Base-by-base conservation (phyloP, 768 basidiomycete species). In the Strobilomyces dryophilus region DNA sequence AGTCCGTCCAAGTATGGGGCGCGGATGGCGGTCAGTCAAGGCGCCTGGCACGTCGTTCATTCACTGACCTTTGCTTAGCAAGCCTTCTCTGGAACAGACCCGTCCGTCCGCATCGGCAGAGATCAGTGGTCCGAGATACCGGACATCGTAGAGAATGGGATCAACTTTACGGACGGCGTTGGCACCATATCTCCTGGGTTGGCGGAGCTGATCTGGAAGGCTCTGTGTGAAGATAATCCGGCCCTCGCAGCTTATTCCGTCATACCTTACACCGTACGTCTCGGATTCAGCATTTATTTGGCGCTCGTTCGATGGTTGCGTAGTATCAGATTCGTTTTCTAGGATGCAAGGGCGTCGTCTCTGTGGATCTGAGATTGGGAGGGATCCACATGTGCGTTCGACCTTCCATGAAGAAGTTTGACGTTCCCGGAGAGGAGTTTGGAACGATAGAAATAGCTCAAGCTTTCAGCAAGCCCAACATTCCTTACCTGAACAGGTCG, bases 1-100 rank as follows among this genome's bases (percentile, higher is more conserved):
- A 73, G 69, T 21, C 92, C 92, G 3, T 90, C 92, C 7, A 89
- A 88, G 67, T 89, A 81, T 60, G 92, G 89, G 7, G 92, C 92
- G 14, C 80, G 92, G 18, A 72, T 93, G 53, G 84, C 87, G 8
- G 68, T 71, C 20, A 27, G 68, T 51, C 40, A 44, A 31, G 18
- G 12, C 14, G 9, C 2, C 5, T 11, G 18, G 1, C 17, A 11
- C 8, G 15, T 26, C 48, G 3, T 21, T 8, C 29, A 21, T 27
- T 37, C 24, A 18, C 53, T 66, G 20, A 69, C 5, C 6, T 8
- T 58, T 20, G 12, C 18, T 32, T 42, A 69, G 68, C 91, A 91
- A 69, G 87, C 88, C 0, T 92, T 94, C 61, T 89, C 88, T 0
- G 84, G 87, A 2, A 94, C 92, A 2, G 84, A 89, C 55, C 80